Evolutionary conservation across 2,329 filamentous ascomycete species (phyloP).

Genomic region (Elsinoe perseae): DNA sequence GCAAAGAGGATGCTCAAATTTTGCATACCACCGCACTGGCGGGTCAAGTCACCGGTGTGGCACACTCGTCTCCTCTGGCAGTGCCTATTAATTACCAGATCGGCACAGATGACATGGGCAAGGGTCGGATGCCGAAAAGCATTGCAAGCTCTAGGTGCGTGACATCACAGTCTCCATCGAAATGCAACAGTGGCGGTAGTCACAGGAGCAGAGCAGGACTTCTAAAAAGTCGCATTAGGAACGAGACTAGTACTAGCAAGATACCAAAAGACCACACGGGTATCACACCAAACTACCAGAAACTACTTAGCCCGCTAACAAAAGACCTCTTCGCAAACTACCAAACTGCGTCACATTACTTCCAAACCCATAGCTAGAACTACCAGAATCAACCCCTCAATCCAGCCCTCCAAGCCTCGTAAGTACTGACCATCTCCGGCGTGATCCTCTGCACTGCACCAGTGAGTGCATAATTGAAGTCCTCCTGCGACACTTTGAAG

Average conservation of each 20-base stretch:
- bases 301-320: not conserved
- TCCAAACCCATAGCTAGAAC: not conserved
- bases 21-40: too few relatives aligned
- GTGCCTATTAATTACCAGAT: too few relatives aligned
- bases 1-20: too few relatives aligned
- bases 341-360: too few relatives aligned
- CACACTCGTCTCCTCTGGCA: too few relatives aligned
- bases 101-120: too few relatives aligned
- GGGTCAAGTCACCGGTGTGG: too few relatives aligned
- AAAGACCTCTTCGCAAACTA: not conserved
- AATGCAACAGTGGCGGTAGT: not conserved
- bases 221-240: not conserved
- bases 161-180: too few relatives aligned
- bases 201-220: not conserved
- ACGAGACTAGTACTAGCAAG: not conserved
- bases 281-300: not conserved
- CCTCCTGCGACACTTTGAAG: slow-evolving; percentile 30
- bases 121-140: too few relatives aligned
- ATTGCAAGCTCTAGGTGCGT: too few relatives aligned
- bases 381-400: slow-evolving; percentile 6
- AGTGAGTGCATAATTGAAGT: slow-evolving; percentile 38
- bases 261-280: not conserved
- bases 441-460: slow-evolving; percentile 52
- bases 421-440: slow-evolving; percentile 49
- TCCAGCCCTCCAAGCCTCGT: slow-evolving; percentile 34